A percentile compares a stretch with the other conserved stretches of the same genome.
These are phyloP conservation scores for Hypoxylon crocopeplum DNA, from an alignment of 495 filamentous ascomycete species.

Conservation along the genomic window DNA sequence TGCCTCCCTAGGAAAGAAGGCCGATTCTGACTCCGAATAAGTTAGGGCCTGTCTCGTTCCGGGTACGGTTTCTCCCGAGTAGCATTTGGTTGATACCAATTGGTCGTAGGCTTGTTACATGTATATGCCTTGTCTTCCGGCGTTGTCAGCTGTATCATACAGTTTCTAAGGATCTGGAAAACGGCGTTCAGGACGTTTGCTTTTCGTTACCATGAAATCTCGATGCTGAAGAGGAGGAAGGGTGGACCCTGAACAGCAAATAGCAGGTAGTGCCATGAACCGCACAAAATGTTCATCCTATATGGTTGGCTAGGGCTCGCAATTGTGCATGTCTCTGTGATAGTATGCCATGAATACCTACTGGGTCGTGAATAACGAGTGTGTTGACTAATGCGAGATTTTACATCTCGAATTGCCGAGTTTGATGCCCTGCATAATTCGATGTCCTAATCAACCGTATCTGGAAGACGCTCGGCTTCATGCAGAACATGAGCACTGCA, in stretches of 20 bases:
- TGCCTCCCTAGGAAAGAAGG: conserved; percentile 38
- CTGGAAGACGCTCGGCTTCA: too few species aligned
- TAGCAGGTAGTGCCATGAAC: conserved; percentile 17
- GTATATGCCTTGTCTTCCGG: conserved; percentile 28
- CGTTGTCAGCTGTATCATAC: conserved; percentile 37
- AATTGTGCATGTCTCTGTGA: too few species aligned
- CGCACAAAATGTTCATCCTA: conserved; percentile 12
- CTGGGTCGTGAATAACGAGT: too few species aligned
- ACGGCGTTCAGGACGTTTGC: conserved; percentile 30
- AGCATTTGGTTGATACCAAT: conserved; percentile 41
- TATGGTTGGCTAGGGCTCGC: not conserved
- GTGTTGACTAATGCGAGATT: too few species aligned
- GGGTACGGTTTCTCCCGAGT: conserved; percentile 13
- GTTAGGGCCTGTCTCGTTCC: not conserved
- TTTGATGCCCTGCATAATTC: too few species aligned
- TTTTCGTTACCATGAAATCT: conserved; percentile 10
- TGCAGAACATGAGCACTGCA: too few species aligned
- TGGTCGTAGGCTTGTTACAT: conserved; percentile 32
- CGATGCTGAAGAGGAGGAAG: conserved; percentile 2
- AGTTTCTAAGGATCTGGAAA: conserved; percentile 30
- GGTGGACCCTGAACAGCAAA: conserved; percentile 14
- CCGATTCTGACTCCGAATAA: conserved; percentile 43
- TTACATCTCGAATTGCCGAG: too few species aligned
- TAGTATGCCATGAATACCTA: too few species aligned
- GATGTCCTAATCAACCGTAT: too few species aligned